Evolutionary conservation across 2,329 filamentous ascomycete species (phyloP).

Genomic region (Elsinoe necatrix): DNA sequence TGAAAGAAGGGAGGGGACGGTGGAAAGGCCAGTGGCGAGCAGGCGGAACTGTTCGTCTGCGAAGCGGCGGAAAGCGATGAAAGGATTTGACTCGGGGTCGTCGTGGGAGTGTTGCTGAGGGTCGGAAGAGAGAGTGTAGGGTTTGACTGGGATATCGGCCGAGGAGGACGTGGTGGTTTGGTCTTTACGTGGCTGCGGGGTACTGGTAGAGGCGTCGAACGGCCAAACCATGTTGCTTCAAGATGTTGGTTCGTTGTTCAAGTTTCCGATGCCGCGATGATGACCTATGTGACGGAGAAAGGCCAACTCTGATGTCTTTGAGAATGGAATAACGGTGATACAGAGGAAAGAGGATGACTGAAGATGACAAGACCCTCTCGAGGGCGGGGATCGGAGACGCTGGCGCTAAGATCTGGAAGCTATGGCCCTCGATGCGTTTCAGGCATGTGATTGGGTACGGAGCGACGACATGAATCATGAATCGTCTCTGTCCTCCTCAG

Average conservation of each 20-base stretch:
- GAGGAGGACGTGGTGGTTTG: background rate
- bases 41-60: slow-evolving; percentile 51
- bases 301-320: background rate
- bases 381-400: slow-evolving; percentile 9
- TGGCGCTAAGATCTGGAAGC: slow-evolving; percentile 13
- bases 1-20: slow-evolving; percentile 41
- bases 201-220: background rate
- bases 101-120: background rate
- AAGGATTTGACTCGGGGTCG: slow-evolving; percentile 42
- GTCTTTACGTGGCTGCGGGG: background rate
- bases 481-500: background rate
- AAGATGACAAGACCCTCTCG: background rate
- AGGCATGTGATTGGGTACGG: slow-evolving; percentile 1
- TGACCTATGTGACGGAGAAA: background rate
- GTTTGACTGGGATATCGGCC: background rate
- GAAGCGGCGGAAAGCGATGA: slow-evolving; percentile 53
- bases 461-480: background rate
- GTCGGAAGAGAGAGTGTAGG: background rate
- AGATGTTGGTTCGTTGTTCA: no score
- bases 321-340: background rate
- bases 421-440: background rate
- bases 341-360: background rate
- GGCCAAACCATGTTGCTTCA: slow-evolving; percentile 8
- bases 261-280: background rate
- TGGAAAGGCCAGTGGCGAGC: slow-evolving; percentile 38